These are phyloP conservation scores for Epichloe amarillans DNA, from an alignment of 2,329 filamentous ascomycete genomes.

Conservation along the genomic window DNA sequence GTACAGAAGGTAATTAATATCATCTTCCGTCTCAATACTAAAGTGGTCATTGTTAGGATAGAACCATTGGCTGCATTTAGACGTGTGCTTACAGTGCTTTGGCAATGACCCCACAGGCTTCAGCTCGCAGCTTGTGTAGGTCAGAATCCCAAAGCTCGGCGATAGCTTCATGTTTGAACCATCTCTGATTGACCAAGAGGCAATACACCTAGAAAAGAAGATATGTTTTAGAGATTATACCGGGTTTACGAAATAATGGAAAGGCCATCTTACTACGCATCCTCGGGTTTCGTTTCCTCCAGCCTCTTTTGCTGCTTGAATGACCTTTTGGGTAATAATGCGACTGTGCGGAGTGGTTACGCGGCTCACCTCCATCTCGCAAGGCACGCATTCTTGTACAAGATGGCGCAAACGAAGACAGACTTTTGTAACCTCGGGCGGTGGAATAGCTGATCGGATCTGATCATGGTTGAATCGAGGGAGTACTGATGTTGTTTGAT, in stretches of 20 bases:
- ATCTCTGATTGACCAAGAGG: slow-evolving; percentile 55
- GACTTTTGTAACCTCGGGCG: slow-evolving; percentile 74
- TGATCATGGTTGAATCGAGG: slow-evolving; percentile 46
- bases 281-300: slow-evolving; percentile 60
- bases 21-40: slow-evolving; percentile 75
- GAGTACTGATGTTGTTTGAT: slow-evolving; percentile 37
- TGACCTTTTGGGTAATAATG: slow-evolving; percentile 68
- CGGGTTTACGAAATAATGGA: neutral
- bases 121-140: slow-evolving; percentile 63
- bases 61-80: neutral
- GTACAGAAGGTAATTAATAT: slow-evolving; percentile 66
- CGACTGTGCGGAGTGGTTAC: slow-evolving; percentile 73
- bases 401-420: slow-evolving; percentile 83
- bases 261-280: slow-evolving; percentile 46
- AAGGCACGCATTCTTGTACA: slow-evolving; percentile 79
- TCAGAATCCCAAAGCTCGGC: slow-evolving; percentile 88
- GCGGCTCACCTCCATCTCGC: slow-evolving; percentile 65
- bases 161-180: slow-evolving; percentile 67
- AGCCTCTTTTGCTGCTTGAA: slow-evolving; percentile 69
- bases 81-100: slow-evolving; percentile 49
- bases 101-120: slow-evolving; percentile 82
- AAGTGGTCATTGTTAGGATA: neutral
- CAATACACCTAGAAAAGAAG: slow-evolving; percentile 44
- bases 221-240: neutral
- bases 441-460: slow-evolving; percentile 54